Percentiles rank a stretch among this genome's conserved stretches.
phyloP scores from a whole-genome alignment of 2,329 filamentous ascomycete genomes.

The Curvularia eragrostidis region DNA sequence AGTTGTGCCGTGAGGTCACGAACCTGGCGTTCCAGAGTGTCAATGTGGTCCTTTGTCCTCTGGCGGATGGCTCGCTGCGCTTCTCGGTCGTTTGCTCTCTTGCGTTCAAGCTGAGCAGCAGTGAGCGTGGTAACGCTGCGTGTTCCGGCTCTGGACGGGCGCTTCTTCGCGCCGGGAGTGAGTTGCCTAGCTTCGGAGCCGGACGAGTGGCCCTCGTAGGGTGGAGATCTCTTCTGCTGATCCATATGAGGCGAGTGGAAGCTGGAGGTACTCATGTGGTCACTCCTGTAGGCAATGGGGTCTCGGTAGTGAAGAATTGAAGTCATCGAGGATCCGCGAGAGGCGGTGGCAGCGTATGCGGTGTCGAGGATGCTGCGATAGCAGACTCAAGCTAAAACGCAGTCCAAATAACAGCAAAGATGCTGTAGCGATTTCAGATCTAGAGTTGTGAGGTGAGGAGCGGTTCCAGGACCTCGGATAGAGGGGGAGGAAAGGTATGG shows the following conservation, averaged over 20 bases:
- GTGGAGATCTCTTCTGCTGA: constrained; percentile 44
- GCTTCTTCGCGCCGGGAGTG: constrained; percentile 53
- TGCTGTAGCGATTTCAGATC: constrained; percentile 30
- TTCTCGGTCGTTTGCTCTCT: constrained; percentile 66
- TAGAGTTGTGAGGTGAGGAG: constrained; percentile 31
- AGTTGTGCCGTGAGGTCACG: constrained; percentile 59
- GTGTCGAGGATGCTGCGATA: constrained; percentile 44
- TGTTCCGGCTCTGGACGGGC: constrained; percentile 62
- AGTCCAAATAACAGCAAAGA: constrained; percentile 26
- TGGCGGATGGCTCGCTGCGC: constrained; percentile 66
- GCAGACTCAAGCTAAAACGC: constrained; percentile 31
- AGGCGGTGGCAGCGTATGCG: constrained; percentile 43
- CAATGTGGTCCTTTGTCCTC: constrained; percentile 65
- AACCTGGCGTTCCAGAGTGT: constrained; percentile 62
- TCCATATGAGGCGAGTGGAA: constrained; percentile 48
- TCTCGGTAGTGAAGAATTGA: constrained; percentile 50
- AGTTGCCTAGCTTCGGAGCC: constrained; percentile 48
- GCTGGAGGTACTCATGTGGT: constrained; percentile 48
- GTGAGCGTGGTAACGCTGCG: constrained; percentile 65
- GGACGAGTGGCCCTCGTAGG: constrained; percentile 50
- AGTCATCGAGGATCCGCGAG: constrained; percentile 50
- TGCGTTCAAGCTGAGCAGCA: constrained; percentile 64
- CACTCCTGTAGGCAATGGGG: constrained; percentile 49
- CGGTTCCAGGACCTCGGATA: constrained; percentile 24
- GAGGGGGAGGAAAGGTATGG: constrained; percentile 23